These are phyloP conservation scores for Aureobasidium melanogenum DNA, from an alignment of 2,329 filamentous ascomycete species.

Conservation along the genomic window DNA sequence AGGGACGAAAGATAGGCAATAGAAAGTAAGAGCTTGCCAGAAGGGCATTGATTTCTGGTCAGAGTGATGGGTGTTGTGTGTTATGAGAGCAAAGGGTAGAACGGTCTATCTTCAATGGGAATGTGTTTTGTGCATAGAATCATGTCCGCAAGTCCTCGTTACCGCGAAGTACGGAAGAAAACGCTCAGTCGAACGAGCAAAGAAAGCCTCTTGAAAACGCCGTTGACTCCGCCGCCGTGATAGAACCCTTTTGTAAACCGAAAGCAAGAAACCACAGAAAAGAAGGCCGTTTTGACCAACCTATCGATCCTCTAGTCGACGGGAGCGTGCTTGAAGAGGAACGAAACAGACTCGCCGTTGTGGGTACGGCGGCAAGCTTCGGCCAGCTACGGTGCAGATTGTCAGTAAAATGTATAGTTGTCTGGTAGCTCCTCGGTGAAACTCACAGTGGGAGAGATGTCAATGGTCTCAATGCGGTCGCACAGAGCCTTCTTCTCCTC, in stretches of 20 bases:
- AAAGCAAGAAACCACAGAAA: background rate
- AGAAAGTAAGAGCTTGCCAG: background rate
- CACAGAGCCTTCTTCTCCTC: slow-evolving; percentile 72
- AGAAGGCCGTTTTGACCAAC: background rate
- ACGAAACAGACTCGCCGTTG: slow-evolving; percentile 59
- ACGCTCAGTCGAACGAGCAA: background rate
- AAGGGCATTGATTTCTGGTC: background rate
- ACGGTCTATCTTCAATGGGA: background rate
- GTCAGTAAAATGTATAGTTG: background rate
- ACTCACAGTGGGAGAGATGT: slow-evolving; percentile 69
- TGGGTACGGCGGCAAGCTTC: slow-evolving; percentile 62
- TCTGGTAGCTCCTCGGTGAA: background rate
- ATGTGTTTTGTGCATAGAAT: background rate
- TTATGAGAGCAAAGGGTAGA: background rate
- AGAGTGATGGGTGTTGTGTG: background rate
- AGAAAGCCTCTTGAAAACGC: background rate
- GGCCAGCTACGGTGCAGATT: slow-evolving; percentile 40
- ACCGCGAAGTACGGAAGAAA: background rate
- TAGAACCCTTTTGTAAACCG: background rate
- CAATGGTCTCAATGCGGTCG: slow-evolving; percentile 77
- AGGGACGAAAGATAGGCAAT: too few species aligned
- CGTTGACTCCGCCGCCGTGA: slow-evolving; percentile 2
- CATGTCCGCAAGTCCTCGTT: background rate
- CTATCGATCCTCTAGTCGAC: slow-evolving; percentile 22
- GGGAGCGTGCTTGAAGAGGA: slow-evolving; percentile 59